Conservation (phyloP, 495 filamentous ascomycete genomes). For the Lindgomyces ingoldianus region DNA sequence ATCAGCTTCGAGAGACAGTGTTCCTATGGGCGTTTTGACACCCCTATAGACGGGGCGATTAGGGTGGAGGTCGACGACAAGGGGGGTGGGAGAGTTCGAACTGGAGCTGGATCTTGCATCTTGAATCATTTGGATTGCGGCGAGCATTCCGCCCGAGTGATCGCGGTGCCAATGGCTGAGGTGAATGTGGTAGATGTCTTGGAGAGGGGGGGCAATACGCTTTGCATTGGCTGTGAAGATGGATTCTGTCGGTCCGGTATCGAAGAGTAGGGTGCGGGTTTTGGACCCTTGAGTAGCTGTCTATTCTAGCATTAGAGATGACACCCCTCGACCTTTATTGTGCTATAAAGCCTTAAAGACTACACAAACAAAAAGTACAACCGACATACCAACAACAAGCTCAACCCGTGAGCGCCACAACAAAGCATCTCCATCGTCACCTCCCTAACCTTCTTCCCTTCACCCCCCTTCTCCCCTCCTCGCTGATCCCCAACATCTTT, state of each 20-base stretch:
- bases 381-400: conserved; percentile 53
- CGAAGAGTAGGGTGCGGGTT: conserved; percentile 60
- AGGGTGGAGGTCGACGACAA: conserved; percentile 59
- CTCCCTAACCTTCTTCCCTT: neutral
- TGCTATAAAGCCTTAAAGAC: neutral
- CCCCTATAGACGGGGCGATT: conserved; percentile 58
- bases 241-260: conserved; percentile 61
- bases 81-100: conserved; percentile 9
- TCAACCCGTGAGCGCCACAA: conserved; percentile 62
- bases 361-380: neutral
- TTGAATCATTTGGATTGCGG: conserved; percentile 53
- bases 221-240: conserved; percentile 58
- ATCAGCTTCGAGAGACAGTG: conserved; percentile 59
- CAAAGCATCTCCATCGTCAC: conserved; percentile 55
- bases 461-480: neutral
- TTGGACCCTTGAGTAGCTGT: conserved; percentile 56
- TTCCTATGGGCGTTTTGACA: conserved; percentile 45
- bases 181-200: conserved; percentile 43
- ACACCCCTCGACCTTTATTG: no score
- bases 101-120: conserved; percentile 35
- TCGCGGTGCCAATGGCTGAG: conserved; percentile 65
- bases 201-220: conserved; percentile 52
- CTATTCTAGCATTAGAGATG: no score
- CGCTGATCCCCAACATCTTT: conserved; percentile 5
- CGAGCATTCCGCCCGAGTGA: conserved; percentile 59